These are phyloP conservation scores for Melampsora medusae DNA, from an alignment of 1,284 basidiomycete species.

Conservation along the genomic window DNA sequence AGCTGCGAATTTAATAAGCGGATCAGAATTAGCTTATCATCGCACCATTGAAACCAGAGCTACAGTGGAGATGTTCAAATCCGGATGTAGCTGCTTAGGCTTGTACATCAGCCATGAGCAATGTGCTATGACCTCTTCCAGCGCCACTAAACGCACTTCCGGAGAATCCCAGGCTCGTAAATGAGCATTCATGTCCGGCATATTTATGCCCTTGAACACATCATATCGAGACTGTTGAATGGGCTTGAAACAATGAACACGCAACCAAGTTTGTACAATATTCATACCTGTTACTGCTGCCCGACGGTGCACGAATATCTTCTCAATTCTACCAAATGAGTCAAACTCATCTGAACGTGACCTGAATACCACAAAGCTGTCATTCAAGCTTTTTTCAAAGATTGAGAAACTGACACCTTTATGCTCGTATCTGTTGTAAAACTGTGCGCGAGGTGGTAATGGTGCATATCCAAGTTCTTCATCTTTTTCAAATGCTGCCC, in stretches of 20 bases:
- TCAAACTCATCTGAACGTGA: not conserved
- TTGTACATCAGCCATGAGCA: conserved; percentile 3
- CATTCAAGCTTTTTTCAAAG: not conserved
- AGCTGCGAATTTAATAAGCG: too few species aligned
- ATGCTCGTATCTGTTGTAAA: not conserved
- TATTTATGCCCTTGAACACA: not conserved
- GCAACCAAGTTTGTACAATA: not conserved
- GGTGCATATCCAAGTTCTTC: not conserved
- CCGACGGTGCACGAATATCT: not conserved
- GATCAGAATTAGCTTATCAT: not conserved
- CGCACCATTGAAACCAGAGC: not conserved
- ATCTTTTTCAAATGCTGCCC: not conserved
- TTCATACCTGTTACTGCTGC: not conserved
- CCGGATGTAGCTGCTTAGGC: not conserved
- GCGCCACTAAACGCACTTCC: not conserved
- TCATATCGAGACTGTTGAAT: not conserved
- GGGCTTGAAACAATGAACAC: not conserved
- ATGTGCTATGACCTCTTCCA: conserved; percentile 5
- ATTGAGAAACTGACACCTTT: not conserved
- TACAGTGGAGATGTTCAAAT: not conserved
- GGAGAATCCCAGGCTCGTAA: not conserved
- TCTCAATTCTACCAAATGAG: not conserved
- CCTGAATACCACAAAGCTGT: not conserved
- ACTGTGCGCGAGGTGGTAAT: not conserved
- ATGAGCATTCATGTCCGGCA: not conserved